Evolutionary conservation across 805 yeast genomes (phyloP), one percentile per base, ranked within the genome.

Genomic region (Hanseniaspora pseudoguilliermondii): DNA sequence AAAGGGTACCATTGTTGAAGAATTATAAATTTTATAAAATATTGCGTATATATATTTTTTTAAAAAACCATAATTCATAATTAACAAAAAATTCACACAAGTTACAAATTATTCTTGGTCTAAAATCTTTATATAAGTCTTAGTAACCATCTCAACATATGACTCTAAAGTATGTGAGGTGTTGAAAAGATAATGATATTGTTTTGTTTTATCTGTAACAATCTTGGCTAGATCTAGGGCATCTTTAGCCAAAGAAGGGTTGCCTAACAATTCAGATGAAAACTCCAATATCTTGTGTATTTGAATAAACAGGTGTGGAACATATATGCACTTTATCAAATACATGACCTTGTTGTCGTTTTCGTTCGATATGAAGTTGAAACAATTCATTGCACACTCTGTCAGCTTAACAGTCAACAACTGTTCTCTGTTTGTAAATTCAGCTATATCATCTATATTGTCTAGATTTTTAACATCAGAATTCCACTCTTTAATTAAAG

Each of bases 1-100:
- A 79, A 86, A 85, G 78, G 95, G 96, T 71, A 78, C 79, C 74
- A 80, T 91, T 72, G 85, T 76, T 63, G 86, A 83, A 73, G 90
- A 83, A 48, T 66, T 65, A 29, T 72, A 70, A 67, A 49, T 39
- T 53, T 36, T 23, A 32, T 47, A 20, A 38, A 54, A 32, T 34
- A 32, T 35, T 34, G 21, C 18, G 9, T 35, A 11, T 25, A 42
- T 35, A 41, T 21, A 16, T 36, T 46, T 15, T 15, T 34, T 16
- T 10, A 38, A 25, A 21, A 18, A 49, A 39, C 8, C 41, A 50
- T 16, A 23, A 42, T 42, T 34, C 3, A 43, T 16, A 35, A 25
- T 15, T 25, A 36, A 3, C 9, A 43, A 18, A 32, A 25, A 20
- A 16, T 25, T 18, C 13, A 9, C 7, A 7, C 29, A 27, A 25